Evolutionary conservation across 176 grass and related monocot genomes (phyloP).

Genomic region (Zea luxurians): DNA sequence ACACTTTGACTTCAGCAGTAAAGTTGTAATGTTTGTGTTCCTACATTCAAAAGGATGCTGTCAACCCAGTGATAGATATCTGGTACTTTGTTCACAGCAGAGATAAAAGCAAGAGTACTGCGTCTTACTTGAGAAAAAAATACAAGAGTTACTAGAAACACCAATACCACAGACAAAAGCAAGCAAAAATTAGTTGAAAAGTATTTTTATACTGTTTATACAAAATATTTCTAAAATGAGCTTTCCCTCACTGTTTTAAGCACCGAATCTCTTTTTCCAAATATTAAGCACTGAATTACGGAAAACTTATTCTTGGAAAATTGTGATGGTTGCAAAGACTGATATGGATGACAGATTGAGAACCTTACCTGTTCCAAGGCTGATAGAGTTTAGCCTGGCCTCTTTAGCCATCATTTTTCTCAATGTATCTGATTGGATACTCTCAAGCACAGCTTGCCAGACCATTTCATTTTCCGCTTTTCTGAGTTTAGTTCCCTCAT

Average conservation of each 20-base stretch:
- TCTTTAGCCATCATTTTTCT: conserved; percentile 85
- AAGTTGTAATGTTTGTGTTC: conserved; percentile 14
- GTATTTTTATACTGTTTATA: conserved; percentile 10
- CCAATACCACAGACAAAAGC: conserved; percentile 12
- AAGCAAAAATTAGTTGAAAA: conserved; percentile 7
- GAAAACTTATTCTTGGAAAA: background rate
- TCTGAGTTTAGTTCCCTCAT: conserved; percentile 35
- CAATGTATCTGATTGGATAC: conserved; percentile 75
- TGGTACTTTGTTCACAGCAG: background rate
- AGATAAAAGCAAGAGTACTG: conserved; percentile 15
- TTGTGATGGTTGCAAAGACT: conserved; percentile 21
- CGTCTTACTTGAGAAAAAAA: background rate
- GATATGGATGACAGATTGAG: conserved; percentile 23
- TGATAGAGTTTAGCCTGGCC: conserved; percentile 70
- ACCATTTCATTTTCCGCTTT: conserved; percentile 71
- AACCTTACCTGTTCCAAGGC: conserved; percentile 72
- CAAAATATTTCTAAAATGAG: background rate
- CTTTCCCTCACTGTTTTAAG: conserved; percentile 24
- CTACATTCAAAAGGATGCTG: conserved; percentile 14
- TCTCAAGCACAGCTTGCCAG: conserved; percentile 81
- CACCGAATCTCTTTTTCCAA: background rate
- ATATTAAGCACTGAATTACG: background rate
- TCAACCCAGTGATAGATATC: conserved; percentile 12
- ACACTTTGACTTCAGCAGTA: background rate
- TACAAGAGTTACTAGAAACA: conserved; percentile 9